These are phyloP conservation scores for Blastocystis sp. DNA, from an alignment of 352 stramenopile species.

Conservation along the genomic window DNA sequence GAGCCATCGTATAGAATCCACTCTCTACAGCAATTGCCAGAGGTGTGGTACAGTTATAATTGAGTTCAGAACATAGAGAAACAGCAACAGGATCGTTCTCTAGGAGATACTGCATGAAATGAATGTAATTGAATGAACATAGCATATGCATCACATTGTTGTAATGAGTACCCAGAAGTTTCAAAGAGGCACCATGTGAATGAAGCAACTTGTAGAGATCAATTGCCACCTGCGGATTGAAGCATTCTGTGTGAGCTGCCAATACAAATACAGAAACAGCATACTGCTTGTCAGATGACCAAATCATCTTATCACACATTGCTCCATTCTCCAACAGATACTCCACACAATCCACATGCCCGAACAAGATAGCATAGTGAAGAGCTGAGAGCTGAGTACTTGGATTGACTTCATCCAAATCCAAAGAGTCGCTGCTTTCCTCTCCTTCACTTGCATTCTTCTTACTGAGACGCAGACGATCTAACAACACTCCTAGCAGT, in stretches of 20 bases:
- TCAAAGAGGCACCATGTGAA: slow-evolving; percentile 32
- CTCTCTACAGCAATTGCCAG: not conserved
- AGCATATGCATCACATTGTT: slow-evolving; percentile 59
- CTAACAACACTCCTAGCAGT: not conserved
- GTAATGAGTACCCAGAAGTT: slow-evolving; percentile 31
- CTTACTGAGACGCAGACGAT: slow-evolving; percentile 19
- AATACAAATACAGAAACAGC: slow-evolving; percentile 38
- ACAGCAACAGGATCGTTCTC: slow-evolving; percentile 35
- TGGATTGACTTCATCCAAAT: slow-evolving; percentile 56
- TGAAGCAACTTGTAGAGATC: slow-evolving; percentile 52
- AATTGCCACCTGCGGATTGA: slow-evolving; percentile 47
- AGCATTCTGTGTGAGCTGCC: slow-evolving; percentile 33
- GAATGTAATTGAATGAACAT: slow-evolving; percentile 22
- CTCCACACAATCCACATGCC: slow-evolving; percentile 60
- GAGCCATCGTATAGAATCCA: slow-evolving; percentile 39
- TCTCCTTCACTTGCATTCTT: not conserved
- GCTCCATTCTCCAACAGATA: slow-evolving; percentile 46
- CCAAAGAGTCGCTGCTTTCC: slow-evolving; percentile 3
- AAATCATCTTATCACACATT: slow-evolving; percentile 56
- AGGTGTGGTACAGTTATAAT: not conserved
- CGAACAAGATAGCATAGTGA: slow-evolving; percentile 55
- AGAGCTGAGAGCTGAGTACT: not conserved
- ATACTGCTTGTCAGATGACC: not conserved
- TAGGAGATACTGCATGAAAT: slow-evolving; percentile 36
- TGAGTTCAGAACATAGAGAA: slow-evolving; percentile 29